Evolutionary conservation across 139 green algal genomes (phyloP), one percentile per base, ranked within the genome.

Genomic region (Chlorella vulgaris): DNA sequence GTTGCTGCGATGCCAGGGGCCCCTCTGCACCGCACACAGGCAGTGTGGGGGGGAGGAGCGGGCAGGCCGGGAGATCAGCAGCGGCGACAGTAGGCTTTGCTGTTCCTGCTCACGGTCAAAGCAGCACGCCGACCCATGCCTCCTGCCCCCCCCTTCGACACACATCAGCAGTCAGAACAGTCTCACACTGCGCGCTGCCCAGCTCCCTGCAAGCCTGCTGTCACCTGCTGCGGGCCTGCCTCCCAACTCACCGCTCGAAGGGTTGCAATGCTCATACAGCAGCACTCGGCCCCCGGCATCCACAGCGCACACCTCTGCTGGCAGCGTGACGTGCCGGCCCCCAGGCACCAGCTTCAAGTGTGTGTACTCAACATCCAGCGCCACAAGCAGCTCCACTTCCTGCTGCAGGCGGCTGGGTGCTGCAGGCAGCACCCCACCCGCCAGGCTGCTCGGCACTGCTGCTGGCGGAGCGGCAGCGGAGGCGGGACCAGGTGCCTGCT

Each of bases 301-400:
- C 33, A 87, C 71, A 22, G 85, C 31, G 66, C 84, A 88, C 63
- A 88, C 79, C 61, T 88, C 84, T 2, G 81, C 84, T 6, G 84
- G 81, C 47, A 88, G 26, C 39, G 68, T 66, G 42, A 83, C 50
- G 13, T 66, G 60, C 26, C 42, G 60, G 7, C 38, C 50, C 28
- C 35, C n/a, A 28, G 29, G n/a, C 36, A 24, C 22, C 19, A 47
- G 33, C 39, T 7, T 29, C 0, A 79, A 53, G 73, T 79, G 73
- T 0, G 74, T 40, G 29, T 81, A 88, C 83, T 88, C 84, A 33
- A 88, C 80, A 60, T 88, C 84, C 28, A 88, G 35, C 0, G 74
- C 81, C 33, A 84, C 60, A 43, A 87, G 36, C 50, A 43, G 26
- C 24, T 81, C 65, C 24, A 70, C 33, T 53, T 79, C 73, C 35